A percentile compares a stretch with the other conserved stretches of the same genome.
Evolutionary conservation across 345 rosid species (phyloP).

Genomic region (Salix dunnii): DNA sequence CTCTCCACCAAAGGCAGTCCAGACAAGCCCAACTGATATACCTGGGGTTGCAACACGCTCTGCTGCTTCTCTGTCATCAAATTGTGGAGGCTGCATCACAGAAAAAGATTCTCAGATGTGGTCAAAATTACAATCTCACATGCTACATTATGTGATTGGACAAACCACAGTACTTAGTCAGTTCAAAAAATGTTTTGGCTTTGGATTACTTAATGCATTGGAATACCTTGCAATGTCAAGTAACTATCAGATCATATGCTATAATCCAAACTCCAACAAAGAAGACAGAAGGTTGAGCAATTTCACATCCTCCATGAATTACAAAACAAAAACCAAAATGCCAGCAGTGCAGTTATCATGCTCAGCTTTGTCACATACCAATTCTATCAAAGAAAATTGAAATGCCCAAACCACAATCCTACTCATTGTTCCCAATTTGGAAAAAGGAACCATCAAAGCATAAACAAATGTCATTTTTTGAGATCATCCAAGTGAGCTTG

Average conservation of each 20-base stretch:
- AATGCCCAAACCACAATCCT: background rate
- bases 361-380: background rate
- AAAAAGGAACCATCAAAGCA: background rate
- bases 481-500: background rate
- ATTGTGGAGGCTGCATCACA: conserved; percentile 82
- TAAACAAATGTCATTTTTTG: background rate
- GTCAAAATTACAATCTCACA: conserved; percentile 8
- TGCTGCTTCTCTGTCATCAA: conserved; percentile 88
- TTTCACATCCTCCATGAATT: background rate
- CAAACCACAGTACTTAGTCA: background rate
- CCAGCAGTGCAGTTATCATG: background rate
- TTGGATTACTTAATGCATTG: background rate
- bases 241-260: conserved; percentile 2
- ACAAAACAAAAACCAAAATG: background rate
- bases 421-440: background rate
- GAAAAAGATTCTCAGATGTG: conserved; percentile 7
- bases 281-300: background rate
- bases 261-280: background rate
- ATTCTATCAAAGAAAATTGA: background rate
- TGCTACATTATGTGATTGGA: background rate
- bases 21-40: conserved; percentile 90
- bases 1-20: conserved; percentile 98
- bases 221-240: background rate
- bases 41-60: conserved; percentile 96
- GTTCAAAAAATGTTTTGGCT: background rate